phyloP scores from a whole-genome alignment of 2,329 filamentous ascomycete species.

The Lasiodiplodia sp. region DNA sequence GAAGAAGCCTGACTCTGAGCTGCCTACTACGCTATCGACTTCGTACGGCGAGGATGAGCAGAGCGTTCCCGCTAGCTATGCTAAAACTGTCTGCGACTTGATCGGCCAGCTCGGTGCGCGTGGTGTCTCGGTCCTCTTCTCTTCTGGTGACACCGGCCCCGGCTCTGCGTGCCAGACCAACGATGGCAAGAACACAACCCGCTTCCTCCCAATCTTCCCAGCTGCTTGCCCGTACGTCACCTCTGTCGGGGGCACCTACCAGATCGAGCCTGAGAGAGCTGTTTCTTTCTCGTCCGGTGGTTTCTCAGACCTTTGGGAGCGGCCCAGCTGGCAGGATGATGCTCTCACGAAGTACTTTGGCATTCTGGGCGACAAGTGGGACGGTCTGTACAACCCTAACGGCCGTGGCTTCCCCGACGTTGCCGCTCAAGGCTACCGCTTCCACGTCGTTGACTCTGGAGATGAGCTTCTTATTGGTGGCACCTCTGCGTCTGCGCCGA shows the following conservation, averaged over 20 bases:
- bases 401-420: slow-evolving; percentile 57
- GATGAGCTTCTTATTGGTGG: slow-evolving; percentile 43
- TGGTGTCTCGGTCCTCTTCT: slow-evolving; percentile 50
- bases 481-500: slow-evolving; percentile 49
- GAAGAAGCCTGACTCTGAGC: slow-evolving; percentile 41
- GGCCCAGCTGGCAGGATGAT: slow-evolving; percentile 52
- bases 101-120: slow-evolving; percentile 50
- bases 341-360: slow-evolving; percentile 50
- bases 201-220: slow-evolving; percentile 56
- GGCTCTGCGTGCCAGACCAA: slow-evolving; percentile 55
- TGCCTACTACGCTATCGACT: slow-evolving; percentile 48
- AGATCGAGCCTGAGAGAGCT: slow-evolving; percentile 49
- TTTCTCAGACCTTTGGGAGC: slow-evolving; percentile 54
- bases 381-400: slow-evolving; percentile 52
- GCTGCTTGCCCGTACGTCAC: slow-evolving; percentile 58
- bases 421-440: slow-evolving; percentile 48
- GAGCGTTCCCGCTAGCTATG: slow-evolving; percentile 46
- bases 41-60: slow-evolving; percentile 53
- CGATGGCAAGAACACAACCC: slow-evolving; percentile 52
- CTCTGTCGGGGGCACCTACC: slow-evolving; percentile 52
- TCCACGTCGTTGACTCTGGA: slow-evolving; percentile 46
- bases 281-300: slow-evolving; percentile 53
- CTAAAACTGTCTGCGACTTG: slow-evolving; percentile 48
- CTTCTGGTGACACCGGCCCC: slow-evolving; percentile 49
- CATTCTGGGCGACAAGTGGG: slow-evolving; percentile 48